phyloP scores from a whole-genome alignment of 768 basidiomycete species.

The Tylopilus plumbeoviolaceoides region DNA sequence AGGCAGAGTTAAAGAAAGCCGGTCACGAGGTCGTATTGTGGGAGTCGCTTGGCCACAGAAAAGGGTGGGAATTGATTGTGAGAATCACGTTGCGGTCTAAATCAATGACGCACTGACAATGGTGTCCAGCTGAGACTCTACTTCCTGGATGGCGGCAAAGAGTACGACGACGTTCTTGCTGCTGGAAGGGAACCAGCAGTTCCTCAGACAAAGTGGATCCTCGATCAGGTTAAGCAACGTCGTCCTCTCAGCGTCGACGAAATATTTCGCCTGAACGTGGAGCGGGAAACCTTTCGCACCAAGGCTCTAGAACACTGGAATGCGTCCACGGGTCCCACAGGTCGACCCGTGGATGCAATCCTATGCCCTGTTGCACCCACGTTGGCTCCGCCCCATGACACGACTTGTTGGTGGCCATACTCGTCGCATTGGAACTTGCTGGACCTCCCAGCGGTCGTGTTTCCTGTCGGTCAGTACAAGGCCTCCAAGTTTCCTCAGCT shows the following conservation, averaged over 20 bases:
- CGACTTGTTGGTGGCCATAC: slow-evolving; percentile 48
- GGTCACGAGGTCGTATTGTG: slow-evolving; percentile 53
- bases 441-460: slow-evolving; percentile 45
- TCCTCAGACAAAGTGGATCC: slow-evolving; percentile 42
- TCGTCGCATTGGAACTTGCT: slow-evolving; percentile 51
- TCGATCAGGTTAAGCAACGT: slow-evolving; percentile 37
- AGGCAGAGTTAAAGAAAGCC: slow-evolving; percentile 37
- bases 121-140: slow-evolving; percentile 39
- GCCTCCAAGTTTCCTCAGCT: slow-evolving; percentile 19
- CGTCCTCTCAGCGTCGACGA: slow-evolving; percentile 39
- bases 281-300: slow-evolving; percentile 40
- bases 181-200: slow-evolving; percentile 35
- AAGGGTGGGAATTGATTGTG: slow-evolving; percentile 47
- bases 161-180: slow-evolving; percentile 38
- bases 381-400: slow-evolving; percentile 46
- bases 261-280: slow-evolving; percentile 41
- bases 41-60: slow-evolving; percentile 41
- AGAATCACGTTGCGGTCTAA: slow-evolving; percentile 1
- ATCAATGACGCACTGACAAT: slow-evolving; percentile 14
- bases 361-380: slow-evolving; percentile 45
- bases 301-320: slow-evolving; percentile 45
- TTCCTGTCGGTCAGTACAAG: slow-evolving; percentile 40
- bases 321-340: slow-evolving; percentile 32
- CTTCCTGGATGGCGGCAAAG: slow-evolving; percentile 46
- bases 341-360: slow-evolving; percentile 45